Evolutionary conservation across 345 rosid genomes (phyloP).

Genomic region (Cardamine chenopodiifolia): DNA sequence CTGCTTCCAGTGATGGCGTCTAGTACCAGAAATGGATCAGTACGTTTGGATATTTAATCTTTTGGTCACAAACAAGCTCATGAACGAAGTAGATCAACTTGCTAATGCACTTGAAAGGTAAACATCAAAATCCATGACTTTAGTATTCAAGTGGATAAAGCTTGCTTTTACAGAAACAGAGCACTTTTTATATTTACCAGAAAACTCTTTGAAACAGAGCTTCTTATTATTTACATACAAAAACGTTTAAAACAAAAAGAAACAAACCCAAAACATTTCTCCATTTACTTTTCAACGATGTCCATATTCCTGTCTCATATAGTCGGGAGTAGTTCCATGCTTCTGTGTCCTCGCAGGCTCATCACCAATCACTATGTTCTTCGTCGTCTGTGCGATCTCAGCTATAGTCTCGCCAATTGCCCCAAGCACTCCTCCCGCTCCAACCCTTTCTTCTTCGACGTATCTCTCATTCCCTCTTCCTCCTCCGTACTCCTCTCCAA

Average conservation of each 20-base stretch:
- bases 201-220: conserved; percentile 1
- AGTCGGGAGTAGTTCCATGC: conserved; percentile 25
- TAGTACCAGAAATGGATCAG: not conserved
- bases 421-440: conserved; percentile 50
- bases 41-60: not conserved
- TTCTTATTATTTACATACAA: conserved; percentile 28
- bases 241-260: not conserved
- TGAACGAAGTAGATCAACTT: not conserved
- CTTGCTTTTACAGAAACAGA: conserved; percentile 20
- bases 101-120: not conserved
- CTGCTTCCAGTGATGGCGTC: not conserved
- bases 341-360: conserved; percentile 17
- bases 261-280: not conserved
- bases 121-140: not conserved
- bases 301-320: conserved; percentile 28
- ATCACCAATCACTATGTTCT: conserved; percentile 53
- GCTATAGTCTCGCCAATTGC: conserved; percentile 79
- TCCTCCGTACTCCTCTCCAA: conserved; percentile 29
- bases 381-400: conserved; percentile 68
- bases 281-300: conserved; percentile 14
- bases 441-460: conserved; percentile 30
- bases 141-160: too few species aligned
- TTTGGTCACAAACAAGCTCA: not conserved
- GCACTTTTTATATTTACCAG: conserved; percentile 5
- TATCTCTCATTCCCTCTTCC: conserved; percentile 28